Conservation (phyloP, 73 alveolate genomes). For the Paramecium sexaurelia region DNA sequence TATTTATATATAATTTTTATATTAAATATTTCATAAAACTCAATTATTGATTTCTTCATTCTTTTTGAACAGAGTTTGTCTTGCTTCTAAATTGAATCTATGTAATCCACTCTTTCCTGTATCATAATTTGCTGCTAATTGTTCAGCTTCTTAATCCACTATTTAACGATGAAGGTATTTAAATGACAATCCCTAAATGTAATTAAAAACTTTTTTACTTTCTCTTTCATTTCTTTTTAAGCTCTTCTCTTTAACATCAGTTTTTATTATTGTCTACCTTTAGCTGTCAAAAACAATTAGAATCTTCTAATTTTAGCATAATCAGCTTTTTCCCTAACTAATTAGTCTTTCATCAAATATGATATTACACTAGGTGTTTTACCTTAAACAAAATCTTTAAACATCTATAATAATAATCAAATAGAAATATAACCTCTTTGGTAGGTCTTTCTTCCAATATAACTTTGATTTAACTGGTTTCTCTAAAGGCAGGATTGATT, state of each 20-base stretch:
- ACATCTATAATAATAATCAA: neutral
- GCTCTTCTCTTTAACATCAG: slow-evolving; percentile 43
- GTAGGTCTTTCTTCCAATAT: slow-evolving; percentile 35
- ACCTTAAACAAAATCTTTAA: slow-evolving; percentile 13
- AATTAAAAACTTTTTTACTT: neutral
- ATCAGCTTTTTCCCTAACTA: slow-evolving; percentile 1
- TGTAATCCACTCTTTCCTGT: neutral
- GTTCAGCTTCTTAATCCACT: neutral
- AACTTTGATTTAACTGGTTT: neutral
- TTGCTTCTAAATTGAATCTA: slow-evolving; percentile 22
- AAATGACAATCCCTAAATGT: neutral
- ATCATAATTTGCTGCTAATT: slow-evolving; percentile 19
- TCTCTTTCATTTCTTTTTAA: neutral
- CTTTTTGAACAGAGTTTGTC: slow-evolving; percentile 5
- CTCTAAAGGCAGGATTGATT: slow-evolving; percentile 3
- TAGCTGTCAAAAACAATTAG: neutral
- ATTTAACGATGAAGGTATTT: neutral
- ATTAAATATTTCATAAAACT: neutral
- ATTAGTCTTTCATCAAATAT: neutral
- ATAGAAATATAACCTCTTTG: neutral
- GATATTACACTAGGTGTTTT: neutral
- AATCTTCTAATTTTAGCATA: neutral
- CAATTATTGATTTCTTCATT: slow-evolving; percentile 34
- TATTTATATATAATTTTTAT: neutral
- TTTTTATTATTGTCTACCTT: slow-evolving; percentile 29